Evolutionary conservation across 768 basidiomycete genomes (phyloP), one percentile per base, ranked within the genome.

Genomic region (Termitomyces sp.): DNA sequence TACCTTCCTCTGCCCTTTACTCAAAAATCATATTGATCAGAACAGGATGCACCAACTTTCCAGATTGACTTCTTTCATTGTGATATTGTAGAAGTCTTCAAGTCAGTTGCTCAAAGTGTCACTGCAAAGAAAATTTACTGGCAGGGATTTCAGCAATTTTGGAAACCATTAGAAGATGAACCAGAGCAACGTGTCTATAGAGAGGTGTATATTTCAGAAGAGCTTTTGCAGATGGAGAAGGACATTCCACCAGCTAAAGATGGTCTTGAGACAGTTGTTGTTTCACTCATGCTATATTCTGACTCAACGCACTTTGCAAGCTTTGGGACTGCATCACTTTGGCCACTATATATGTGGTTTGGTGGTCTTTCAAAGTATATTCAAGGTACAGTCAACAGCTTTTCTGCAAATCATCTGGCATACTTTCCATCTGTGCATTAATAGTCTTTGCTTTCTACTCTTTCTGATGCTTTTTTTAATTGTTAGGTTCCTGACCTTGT

Each of bases 311-410:
- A 4, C 4, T 4, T 28, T 28, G 28, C 45, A 22, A 22, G 45
- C 16, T 40, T 40, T 40, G 40, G 16, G 3, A 36, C 51, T 36
- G 35, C 51, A 52, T 52, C n/a, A 4, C 16, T 55, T 55, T 42
- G 39, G 54, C 54, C 54, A 42, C 4, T 42, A 28, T 55, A 55
- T 36, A 13, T 42, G 22, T 55, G 11, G 54, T 55, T 55, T 42
- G 39, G 24, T 40, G 54, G 22, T 11, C 18, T 28, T 42, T 62
- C 58, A 24, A 55, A 55, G 24, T 55, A 55, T 42, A 32, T 55
- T 39, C 5, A 1, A 4, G 20, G 12, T 36, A 54, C 20, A 4
- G 36, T 54, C 39, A 42, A 42, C 18, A 18, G 54, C 22, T 40
- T 55, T 12, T 24, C 54, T 24, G 54, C 54, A 16, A 55, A 55